Evolutionary conservation across 2,329 filamentous ascomycete species (phyloP).

Genomic region (Xylaria sp.): DNA sequence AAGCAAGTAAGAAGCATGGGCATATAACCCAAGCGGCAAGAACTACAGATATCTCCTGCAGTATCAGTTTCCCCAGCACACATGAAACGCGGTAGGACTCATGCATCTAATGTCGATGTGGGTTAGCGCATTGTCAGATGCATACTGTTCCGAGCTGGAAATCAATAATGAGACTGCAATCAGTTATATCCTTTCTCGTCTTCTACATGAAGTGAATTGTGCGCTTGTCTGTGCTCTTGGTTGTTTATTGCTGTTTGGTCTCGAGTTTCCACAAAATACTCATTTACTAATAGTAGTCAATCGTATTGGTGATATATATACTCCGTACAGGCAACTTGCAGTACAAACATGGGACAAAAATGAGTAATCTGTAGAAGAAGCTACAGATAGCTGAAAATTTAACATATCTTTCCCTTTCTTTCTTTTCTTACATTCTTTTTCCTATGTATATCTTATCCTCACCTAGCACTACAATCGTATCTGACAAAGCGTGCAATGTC

Average conservation of each 20-base stretch:
- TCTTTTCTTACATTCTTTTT: not conserved
- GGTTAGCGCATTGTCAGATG: not conserved
- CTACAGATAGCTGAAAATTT: not conserved
- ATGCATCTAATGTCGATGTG: not conserved
- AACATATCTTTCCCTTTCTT: not conserved
- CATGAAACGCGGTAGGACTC: constrained; percentile 3
- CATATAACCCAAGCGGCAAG: not conserved
- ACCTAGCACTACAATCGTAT: not conserved
- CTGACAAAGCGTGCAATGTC: not conserved
- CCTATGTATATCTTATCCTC: not conserved
- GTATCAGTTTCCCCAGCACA: not conserved
- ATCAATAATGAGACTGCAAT: constrained; percentile 1
- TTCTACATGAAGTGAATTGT: not conserved
- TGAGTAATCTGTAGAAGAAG: too few species aligned
- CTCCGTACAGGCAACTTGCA: too few species aligned
- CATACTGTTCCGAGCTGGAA: not conserved
- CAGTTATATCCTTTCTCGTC: too few species aligned
- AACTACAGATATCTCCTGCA: too few species aligned
- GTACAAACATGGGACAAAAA: too few species aligned
- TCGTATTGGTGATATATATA: too few species aligned
- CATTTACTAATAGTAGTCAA: too few species aligned
- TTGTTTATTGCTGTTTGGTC: not conserved
- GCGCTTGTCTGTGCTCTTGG: not conserved
- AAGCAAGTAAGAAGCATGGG: constrained; percentile 5
- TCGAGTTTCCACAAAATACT: not conserved